Conservation (phyloP, 1,284 basidiomycete species). For the Boletus sp. region DNA sequence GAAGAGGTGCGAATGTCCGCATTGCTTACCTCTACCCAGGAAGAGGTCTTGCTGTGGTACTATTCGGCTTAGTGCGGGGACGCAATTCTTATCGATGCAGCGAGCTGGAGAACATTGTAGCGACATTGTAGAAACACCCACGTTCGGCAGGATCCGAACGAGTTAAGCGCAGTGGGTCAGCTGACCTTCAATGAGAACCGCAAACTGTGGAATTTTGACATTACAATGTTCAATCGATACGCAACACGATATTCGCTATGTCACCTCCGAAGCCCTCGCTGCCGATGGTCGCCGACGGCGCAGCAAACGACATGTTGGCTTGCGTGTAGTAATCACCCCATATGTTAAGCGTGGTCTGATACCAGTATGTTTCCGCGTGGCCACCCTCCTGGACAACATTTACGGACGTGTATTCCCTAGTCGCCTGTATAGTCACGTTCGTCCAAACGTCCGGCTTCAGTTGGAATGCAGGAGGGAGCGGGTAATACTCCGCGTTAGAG, state of each 20-base stretch:
- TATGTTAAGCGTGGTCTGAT: slow-evolving; percentile 37
- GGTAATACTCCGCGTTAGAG: slow-evolving; percentile 37
- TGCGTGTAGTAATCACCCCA: slow-evolving; percentile 39
- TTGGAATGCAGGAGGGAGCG: slow-evolving; percentile 30
- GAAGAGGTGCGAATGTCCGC: no score
- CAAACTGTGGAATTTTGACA: neutral
- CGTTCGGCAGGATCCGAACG: slow-evolving; percentile 1
- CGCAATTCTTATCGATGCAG: neutral
- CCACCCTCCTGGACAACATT: slow-evolving; percentile 19
- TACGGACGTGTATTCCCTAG: slow-evolving; percentile 37
- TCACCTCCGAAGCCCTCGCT: slow-evolving; percentile 33
- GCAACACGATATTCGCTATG: slow-evolving; percentile 28
- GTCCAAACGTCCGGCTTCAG: slow-evolving; percentile 32
- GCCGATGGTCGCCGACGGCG: slow-evolving; percentile 37
- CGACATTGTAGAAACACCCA: neutral
- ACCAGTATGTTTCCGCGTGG: slow-evolving; percentile 30
- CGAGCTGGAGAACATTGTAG: neutral
- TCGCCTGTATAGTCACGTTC: slow-evolving; percentile 37
- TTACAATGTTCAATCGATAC: slow-evolving; percentile 21
- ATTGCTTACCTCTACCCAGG: neutral
- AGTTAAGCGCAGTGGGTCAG: neutral
- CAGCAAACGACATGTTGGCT: slow-evolving; percentile 46
- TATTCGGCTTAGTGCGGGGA: neutral
- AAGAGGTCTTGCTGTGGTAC: neutral
- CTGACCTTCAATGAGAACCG: neutral